Evolutionary conservation across 2,329 filamentous ascomycete species (phyloP), one percentile per base, ranked within the genome.

Genomic region (Ophiostoma ips): DNA sequence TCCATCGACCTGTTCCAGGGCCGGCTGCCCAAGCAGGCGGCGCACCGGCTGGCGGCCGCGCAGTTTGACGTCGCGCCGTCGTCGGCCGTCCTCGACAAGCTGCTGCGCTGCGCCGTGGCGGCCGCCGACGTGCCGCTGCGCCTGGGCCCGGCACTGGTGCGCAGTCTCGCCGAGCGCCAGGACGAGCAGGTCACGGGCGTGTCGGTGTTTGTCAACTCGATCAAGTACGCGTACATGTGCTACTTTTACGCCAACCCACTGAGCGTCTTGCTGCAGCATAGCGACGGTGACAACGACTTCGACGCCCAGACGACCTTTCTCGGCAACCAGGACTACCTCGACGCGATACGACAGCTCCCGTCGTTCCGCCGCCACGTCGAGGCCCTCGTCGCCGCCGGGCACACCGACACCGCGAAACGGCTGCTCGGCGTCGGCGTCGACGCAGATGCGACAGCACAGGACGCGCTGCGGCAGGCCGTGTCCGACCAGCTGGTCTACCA

Each of bases 151-250:
- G 67, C 66, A 6, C 64, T 92, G 35, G 70, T 84, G 37, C 70
- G 71, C 37, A 74, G 71, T 58, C 71, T 87, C 55, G 67, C 89
- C 18, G 79, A 84, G 53, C 74, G 86, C 30, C 86, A 92, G 60
- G 76, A 76, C 55, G 83, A 89, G 57, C 84, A 90, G 59, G 78
- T 87, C 8, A 81, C 84, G 40, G 86, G 84, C 55, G 78, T 87
- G 15, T 80, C 86, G 51, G 76, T 77, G 9, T 85, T 90, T 60
- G 71, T 82, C 45, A 77, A 77, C 60, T 80, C 82, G 11, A 59
- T 88, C 2, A 84, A 84, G 76, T 92, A 90, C 64, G 79, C 82
- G 1, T 87, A 88, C 60, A 89, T 94, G 85, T 86, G 82, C 51
- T 84, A 88, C 61, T 90, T 86, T 60, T 90, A 87, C 58, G 83